Evolutionary conservation across 805 yeast species (phyloP).

Genomic region (Cyberlindnera saturnus): DNA sequence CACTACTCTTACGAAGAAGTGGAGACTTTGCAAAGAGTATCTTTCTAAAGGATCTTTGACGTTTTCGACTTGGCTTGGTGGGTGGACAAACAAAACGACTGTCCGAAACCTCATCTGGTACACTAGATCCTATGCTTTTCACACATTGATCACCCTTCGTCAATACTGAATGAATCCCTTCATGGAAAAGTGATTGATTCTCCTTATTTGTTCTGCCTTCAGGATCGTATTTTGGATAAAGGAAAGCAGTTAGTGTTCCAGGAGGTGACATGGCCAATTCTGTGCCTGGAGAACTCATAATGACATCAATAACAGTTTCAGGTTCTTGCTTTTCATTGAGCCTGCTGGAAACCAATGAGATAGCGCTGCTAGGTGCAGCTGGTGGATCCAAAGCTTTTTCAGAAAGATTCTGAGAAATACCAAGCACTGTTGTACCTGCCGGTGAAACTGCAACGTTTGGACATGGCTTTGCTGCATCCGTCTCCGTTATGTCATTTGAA

Average conservation of each 20-base stretch:
- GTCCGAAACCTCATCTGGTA: conserved; percentile 4
- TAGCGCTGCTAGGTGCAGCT: too few relatives aligned
- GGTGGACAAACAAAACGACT: conserved; percentile 11
- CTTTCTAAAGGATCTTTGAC: conserved; percentile 13
- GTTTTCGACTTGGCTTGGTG: background rate
- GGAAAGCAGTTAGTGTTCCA: conserved; percentile 11
- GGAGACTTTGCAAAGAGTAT: conserved; percentile 14
- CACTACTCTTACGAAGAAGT: background rate
- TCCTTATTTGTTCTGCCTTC: background rate
- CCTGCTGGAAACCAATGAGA: background rate
- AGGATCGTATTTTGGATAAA: conserved; percentile 3
- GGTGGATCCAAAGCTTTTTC: background rate
- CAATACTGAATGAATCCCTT: background rate
- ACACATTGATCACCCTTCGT: background rate
- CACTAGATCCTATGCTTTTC: background rate
- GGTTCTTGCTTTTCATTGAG: background rate
- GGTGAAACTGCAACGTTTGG: background rate
- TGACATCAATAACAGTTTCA: background rate
- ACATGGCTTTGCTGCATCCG: background rate
- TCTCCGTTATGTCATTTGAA: background rate
- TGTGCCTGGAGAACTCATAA: background rate
- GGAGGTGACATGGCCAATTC: conserved; percentile 4
- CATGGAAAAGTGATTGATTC: conserved; percentile 2
- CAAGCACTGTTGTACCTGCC: background rate
- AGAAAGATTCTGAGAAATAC: background rate